Evolutionary conservation across 2,329 filamentous ascomycete species (phyloP).

Genomic region (Colletotrichum tamarilloi): DNA sequence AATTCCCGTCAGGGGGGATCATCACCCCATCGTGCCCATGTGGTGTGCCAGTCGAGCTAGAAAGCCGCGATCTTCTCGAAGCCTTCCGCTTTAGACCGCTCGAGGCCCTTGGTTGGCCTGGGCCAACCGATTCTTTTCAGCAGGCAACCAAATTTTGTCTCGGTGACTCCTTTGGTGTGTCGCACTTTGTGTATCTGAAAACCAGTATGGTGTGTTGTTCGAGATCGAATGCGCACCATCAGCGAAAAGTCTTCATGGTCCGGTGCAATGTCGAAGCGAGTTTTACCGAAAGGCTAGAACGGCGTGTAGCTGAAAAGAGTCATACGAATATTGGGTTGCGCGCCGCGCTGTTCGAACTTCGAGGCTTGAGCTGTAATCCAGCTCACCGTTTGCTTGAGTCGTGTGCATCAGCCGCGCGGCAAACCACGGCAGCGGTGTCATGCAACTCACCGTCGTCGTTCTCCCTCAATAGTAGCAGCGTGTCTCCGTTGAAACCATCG

Average conservation of each 20-base stretch:
- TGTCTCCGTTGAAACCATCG: background rate
- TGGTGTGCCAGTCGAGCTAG: constrained; percentile 9
- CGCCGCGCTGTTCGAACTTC: constrained; percentile 2
- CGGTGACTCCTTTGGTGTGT: constrained; percentile 30
- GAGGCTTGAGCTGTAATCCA: background rate
- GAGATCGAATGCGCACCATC: background rate
- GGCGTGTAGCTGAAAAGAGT: background rate
- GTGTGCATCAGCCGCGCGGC: constrained; percentile 27
- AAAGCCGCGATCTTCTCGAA: constrained; percentile 30
- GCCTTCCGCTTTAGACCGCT: constrained; percentile 25
- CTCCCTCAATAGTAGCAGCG: background rate
- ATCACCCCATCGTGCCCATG: constrained; percentile 1
- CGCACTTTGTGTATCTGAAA: background rate
- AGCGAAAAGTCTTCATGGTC: constrained; percentile 6
- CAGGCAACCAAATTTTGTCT: constrained; percentile 17
- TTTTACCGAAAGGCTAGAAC: background rate
- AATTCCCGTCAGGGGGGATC: constrained; percentile 10
- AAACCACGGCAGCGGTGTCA: constrained; percentile 16
- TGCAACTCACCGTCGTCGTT: background rate
- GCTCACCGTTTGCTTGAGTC: constrained; percentile 2
- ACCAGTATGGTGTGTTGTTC: background rate
- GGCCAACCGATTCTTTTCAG: constrained; percentile 12
- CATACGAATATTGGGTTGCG: background rate
- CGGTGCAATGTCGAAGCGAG: background rate
- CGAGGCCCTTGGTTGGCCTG: constrained; percentile 17